Evolutionary conservation across 176 grass and related monocot genomes (phyloP), one percentile per base, ranked within the genome.

Genomic region (Neostapfia colusana): DNA sequence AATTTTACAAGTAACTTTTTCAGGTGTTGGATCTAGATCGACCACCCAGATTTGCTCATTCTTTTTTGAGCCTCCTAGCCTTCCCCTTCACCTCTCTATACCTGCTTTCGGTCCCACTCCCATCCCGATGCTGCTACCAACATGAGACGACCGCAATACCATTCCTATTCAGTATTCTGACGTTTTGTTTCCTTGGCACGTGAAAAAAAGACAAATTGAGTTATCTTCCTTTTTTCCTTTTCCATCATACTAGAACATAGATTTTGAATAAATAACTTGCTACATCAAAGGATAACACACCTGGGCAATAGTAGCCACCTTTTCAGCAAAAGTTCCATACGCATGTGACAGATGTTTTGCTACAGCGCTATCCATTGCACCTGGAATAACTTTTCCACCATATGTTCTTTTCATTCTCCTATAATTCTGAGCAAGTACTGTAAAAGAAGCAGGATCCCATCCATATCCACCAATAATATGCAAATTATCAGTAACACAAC

Each of bases 371-470:
- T 92, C 95, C 89, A 98, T 92, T 74, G 58, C 77, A 58, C 89
- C 91, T 86, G 95, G 95, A 92, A 98, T 92, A 79, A 94, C 76
- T 85, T 94, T 94, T 2, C 91, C 95, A 79, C 82, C 69, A 70
- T 86, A 73, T 49, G 89, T 90, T 77, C 70, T 93, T 81, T 98
- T 98, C 91, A 98, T 98, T 28, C 88, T 63, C 46, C 79, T 74
- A 73, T 92, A 98, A 57, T 98, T 88, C 77, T 94, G 91, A 42
- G 91, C 91, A 84, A 98, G 84, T 21, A 86, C 55, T 7, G 84
- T 94, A 76, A 98, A 98, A 65, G 89, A 86, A 58, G 88, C 82
- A 69, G 63, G 91, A 73, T 92, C 89, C 95, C 95, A 98, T 41
- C 91, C 95, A 82, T 98, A 89, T 78, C 40, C 91, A 74, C 95